Conservation (phyloP, 805 yeast species). For the Kodamaea fukazawae region DNA sequence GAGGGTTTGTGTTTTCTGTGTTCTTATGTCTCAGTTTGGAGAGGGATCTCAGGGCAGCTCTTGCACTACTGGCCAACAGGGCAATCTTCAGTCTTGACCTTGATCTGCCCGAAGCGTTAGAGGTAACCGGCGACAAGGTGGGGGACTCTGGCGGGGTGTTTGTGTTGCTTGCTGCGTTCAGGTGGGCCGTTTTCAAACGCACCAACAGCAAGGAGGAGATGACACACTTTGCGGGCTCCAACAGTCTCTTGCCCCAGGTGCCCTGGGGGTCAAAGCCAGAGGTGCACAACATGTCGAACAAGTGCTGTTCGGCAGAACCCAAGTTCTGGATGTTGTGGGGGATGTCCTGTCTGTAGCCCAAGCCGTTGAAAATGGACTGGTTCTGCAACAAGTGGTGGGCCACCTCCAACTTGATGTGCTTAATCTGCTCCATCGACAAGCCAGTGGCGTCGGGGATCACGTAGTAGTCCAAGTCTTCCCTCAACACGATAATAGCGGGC, state of each 20-base stretch:
- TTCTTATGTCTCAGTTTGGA: conserved; percentile 45
- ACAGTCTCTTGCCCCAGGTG: conserved; percentile 85
- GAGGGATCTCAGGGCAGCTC: conserved; percentile 58
- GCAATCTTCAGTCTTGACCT: conserved; percentile 56
- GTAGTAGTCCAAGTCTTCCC: conserved; percentile 93
- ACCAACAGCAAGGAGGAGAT: conserved; percentile 78
- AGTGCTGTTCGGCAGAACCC: conserved; percentile 92
- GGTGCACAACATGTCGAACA: conserved; percentile 90
- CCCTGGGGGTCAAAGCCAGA: conserved; percentile 73
- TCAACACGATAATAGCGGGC: conserved; percentile 86
- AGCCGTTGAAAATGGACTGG: conserved; percentile 70
- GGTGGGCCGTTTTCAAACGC: conserved; percentile 41
- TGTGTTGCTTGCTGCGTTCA: conserved; percentile 13
- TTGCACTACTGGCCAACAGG: conserved; percentile 52
- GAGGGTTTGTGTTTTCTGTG: conserved; percentile 39
- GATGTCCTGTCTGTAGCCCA: conserved; percentile 50
- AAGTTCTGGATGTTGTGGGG: conserved; percentile 43
- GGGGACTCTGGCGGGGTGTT: conserved; percentile 45
- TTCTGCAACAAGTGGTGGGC: conserved; percentile 63
- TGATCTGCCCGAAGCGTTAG: conserved; percentile 35
- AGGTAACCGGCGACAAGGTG: conserved; percentile 35
- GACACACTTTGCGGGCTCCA: conserved; percentile 86
- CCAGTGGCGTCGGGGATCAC: conserved; percentile 75
- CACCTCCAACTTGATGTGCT: conserved; percentile 65
- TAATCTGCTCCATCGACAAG: conserved; percentile 56